Evolutionary conservation across 805 yeast species (phyloP), one percentile per base, ranked within the genome.

Genomic region (Ogataea allantospora): DNA sequence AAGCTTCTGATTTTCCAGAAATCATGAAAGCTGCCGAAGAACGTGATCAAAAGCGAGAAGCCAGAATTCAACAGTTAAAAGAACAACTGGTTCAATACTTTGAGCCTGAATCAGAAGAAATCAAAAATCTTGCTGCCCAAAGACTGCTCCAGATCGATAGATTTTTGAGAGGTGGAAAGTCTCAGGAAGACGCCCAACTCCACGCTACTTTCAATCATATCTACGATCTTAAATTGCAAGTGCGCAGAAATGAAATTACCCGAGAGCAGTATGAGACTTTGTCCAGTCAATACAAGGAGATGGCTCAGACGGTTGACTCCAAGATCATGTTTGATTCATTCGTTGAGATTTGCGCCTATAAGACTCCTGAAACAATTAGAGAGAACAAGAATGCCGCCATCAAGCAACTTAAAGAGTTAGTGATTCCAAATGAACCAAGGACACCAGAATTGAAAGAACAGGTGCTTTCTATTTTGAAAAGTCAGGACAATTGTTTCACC

Each of bases 91-190:
- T 51, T 11, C 50, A 54, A 3, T 53, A 58, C 25, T 38, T 60
- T 7, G 37, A 47, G 23, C 36, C 42, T 5, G 41, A 48, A 21
- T 28, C 35, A 8, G 40, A 42, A 28, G 26, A 67, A 10, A 48
- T 54, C 2, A 67, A 63, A 21, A 54, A 50, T 5, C 28, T 66
- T 16, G 78, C 76, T n/a, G 63, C 76, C 4, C 55, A 62, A 23
- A 78, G 93, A 57, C 63, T 86, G 29, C 55, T 72, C 5, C 63
- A 67, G 28, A 64, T 83, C 33, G 75, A 74, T 44, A 75, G 75
- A 36, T 74, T 69, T 44, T 50, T 80, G 38, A 70, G 70, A 47
- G 78, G 77, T 46, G 95, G 91, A n/a, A 68, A 73, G 46, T 30
- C 70, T 0, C 40, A 69, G 13, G 63, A 60, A 13, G 88, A 79